Conservation (phyloP, 163 green algal genomes). For the Scenedesmus sp. region DNA sequence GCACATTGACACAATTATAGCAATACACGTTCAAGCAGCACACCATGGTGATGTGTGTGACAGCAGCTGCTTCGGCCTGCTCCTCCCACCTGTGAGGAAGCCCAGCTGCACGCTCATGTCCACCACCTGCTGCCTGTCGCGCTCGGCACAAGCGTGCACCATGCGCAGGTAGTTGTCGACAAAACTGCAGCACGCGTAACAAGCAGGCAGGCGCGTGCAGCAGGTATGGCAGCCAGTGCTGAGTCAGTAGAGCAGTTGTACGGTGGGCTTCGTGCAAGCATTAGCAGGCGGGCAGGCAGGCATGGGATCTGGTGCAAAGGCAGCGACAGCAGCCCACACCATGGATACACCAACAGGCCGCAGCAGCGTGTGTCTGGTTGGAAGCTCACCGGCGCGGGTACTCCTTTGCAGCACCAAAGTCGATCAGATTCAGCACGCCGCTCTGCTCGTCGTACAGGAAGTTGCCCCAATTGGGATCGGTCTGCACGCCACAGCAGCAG, state of each 20-base stretch:
- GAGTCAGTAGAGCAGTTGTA: no score
- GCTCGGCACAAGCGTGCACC: constrained; percentile 87
- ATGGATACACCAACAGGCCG: not conserved
- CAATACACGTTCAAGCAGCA: no score
- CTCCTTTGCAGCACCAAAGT: constrained; percentile 93
- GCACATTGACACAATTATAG: no score
- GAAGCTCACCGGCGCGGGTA: constrained; percentile 73
- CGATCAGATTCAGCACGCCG: constrained; percentile 91
- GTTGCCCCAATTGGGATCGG: constrained; percentile 98
- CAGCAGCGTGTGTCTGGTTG: not conserved
- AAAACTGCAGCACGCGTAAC: constrained; percentile 69
- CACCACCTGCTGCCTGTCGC: constrained; percentile 82
- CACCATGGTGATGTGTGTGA: no score
- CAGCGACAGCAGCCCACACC: not conserved
- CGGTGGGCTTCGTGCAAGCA: no score
- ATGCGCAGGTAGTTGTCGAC: constrained; percentile 94
- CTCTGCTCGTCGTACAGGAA: constrained; percentile 92
- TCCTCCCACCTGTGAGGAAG: constrained; percentile 90
- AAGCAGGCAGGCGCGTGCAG: no score
- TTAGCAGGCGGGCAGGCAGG: no score
- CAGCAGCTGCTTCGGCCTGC: no score
- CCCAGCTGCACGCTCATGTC: constrained; percentile 83
- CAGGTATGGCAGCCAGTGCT: not conserved
- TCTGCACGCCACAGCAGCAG: constrained; percentile 73
- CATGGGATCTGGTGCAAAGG: no score